phyloP scores from a whole-genome alignment of 2,329 filamentous ascomycete genomes.

The Aspergillus unguis region DNA sequence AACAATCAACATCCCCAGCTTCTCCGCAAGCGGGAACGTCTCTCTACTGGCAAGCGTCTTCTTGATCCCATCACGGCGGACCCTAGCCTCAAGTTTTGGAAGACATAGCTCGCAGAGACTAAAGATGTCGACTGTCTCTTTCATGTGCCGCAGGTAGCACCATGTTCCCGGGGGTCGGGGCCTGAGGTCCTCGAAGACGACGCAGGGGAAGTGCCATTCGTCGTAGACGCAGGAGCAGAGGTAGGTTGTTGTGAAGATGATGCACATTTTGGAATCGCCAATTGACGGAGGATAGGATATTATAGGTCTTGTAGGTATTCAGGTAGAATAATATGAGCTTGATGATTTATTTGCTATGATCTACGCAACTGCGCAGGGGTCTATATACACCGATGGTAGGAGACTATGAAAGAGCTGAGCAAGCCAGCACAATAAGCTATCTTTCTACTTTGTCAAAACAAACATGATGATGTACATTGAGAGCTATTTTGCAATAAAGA shows the following conservation, averaged over 20 bases:
- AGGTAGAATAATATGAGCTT: background rate
- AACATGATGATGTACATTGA: background rate
- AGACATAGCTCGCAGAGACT: background rate
- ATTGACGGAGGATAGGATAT: background rate
- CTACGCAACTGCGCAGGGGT: background rate
- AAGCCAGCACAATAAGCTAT: background rate
- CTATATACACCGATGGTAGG: background rate
- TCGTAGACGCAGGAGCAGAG: slow-evolving; percentile 6
- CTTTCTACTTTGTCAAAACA: background rate
- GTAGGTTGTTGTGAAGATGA: slow-evolving; percentile 1
- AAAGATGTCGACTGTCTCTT: background rate
- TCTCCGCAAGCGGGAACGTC: background rate
- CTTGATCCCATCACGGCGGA: background rate
- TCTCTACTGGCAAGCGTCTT: background rate
- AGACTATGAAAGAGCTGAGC: background rate
- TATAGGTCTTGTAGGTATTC: background rate
- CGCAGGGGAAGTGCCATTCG: background rate
- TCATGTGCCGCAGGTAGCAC: background rate
- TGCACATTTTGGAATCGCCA: background rate
- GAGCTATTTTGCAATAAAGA: background rate
- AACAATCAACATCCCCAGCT: background rate
- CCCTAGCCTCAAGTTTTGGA: background rate
- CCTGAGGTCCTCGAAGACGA: too few relatives aligned
- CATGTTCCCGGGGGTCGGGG: background rate
- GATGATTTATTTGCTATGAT: background rate